A percentile compares a stretch with the other conserved stretches of the same genome.
phyloP scores from a whole-genome alignment of 352 stramenopile genomes.

The Hyaloperonospora arabidopsidis region DNA sequence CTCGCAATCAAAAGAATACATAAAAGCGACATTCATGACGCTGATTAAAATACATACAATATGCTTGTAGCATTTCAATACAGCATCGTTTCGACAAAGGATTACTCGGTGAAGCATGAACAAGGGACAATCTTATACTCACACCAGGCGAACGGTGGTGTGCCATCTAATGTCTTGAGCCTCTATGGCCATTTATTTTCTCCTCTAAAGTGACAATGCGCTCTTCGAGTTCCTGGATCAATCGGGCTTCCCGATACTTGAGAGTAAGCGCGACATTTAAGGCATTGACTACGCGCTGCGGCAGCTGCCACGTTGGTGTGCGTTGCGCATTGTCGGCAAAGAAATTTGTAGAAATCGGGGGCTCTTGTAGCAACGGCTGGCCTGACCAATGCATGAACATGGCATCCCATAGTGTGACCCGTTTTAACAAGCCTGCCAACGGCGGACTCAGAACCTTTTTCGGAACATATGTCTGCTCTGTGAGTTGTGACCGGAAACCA shows the following conservation, averaged over 20 bases:
- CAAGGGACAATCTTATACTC: no score
- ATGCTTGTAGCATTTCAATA: no score
- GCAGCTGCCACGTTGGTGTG: slow-evolving; percentile 60
- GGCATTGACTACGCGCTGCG: slow-evolving; percentile 40
- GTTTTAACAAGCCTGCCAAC: slow-evolving; percentile 50
- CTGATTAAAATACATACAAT: no score
- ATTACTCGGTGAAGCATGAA: no score
- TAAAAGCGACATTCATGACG: no score
- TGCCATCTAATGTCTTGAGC: slow-evolving; percentile 27
- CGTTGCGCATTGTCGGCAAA: slow-evolving; percentile 54
- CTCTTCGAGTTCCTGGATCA: slow-evolving; percentile 38
- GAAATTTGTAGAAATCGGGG: slow-evolving; percentile 28
- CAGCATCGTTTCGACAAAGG: no score
- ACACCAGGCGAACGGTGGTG: not conserved
- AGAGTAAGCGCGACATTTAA: slow-evolving; percentile 35
- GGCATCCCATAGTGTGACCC: slow-evolving; percentile 55
- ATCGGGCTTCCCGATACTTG: slow-evolving; percentile 36
- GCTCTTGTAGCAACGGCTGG: slow-evolving; percentile 49
- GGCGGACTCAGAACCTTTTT: slow-evolving; percentile 52
- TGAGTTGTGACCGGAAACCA: slow-evolving; percentile 57
- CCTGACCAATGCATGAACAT: slow-evolving; percentile 73
- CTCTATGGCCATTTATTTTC: slow-evolving; percentile 18
- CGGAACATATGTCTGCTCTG: slow-evolving; percentile 41
- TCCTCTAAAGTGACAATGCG: slow-evolving; percentile 32
- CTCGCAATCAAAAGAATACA: no score